Conservation (phyloP, 345 rosid genomes). For the Arabis alpina region DNA sequence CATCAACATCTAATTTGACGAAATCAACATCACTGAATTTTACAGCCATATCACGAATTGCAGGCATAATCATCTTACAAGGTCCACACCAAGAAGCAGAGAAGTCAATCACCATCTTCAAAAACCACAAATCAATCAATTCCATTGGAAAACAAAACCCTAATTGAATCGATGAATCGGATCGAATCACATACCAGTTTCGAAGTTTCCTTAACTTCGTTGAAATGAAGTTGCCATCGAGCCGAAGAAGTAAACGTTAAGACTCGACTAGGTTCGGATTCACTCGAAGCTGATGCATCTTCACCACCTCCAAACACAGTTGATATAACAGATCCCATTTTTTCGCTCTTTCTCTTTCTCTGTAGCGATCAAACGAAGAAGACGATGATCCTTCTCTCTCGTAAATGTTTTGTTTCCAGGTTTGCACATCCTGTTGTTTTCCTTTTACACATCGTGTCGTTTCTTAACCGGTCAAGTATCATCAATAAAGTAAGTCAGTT, state of each 20-base stretch:
- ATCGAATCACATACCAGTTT: constrained; percentile 54
- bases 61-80: constrained; percentile 75
- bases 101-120: constrained; percentile 62
- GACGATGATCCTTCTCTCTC: not conserved
- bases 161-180: not conserved
- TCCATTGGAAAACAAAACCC: not conserved
- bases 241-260: constrained; percentile 62
- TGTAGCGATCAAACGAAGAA: not conserved
- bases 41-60: constrained; percentile 48
- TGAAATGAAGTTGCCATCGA: constrained; percentile 81
- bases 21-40: constrained; percentile 62
- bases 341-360: not conserved
- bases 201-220: constrained; percentile 56
- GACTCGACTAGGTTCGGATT: constrained; percentile 48
- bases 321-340: constrained; percentile 59
- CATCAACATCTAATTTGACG: constrained; percentile 88
- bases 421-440: constrained; percentile 6
- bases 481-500: too few species aligned
- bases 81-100: constrained; percentile 93
- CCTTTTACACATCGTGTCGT: constrained; percentile 1
- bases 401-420: constrained; percentile 1
- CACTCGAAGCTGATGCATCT: constrained; percentile 14
- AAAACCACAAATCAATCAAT: not conserved
- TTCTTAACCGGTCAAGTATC: not conserved
- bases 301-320: constrained; percentile 1